Evolutionary conservation across 768 basidiomycete genomes (phyloP), one percentile per base, ranked within the genome.

Genomic region (Psilocybe cyanescens): DNA sequence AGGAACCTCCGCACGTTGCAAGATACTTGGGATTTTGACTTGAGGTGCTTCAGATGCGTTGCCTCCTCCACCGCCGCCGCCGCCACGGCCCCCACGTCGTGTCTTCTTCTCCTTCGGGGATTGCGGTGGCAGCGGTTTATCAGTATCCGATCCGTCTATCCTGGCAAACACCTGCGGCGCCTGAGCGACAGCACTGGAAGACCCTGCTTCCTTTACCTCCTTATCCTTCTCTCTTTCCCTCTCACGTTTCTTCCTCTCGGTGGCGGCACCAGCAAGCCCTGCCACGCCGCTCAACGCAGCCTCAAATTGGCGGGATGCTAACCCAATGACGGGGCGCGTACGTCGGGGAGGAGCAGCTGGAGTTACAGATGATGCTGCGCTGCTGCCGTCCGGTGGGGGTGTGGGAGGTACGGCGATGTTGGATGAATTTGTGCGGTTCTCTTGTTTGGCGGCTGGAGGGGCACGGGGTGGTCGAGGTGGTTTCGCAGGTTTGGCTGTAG

Each of bases 301-400:
- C 65, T 91, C 89, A 55, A 92, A 88, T 12, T 91, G 88, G 11
- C 90, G 80, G 3, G 85, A 86, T 0, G 80, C 87, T 7, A 89
- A 69, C 0, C 89, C 88, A 33, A 91, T 74, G 8, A 88, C 78
- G 1, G 88, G 88, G 5, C 89, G 83, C 4, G 72, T 64, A 33
- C 85, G 80, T 24, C 84, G 81, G 2, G 78, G 56, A 11, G 70
- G 68, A n/a, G 64, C 46, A 16, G 68, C 58, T 12, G 65, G 31
- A n/a, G 67, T 59, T 35, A 35, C 33, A 2, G 0, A 63, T 58
- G 33, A 63, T 52, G 1, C 65, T 61, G 39, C 2, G 73, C 39
- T 31, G 65, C 11, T 1, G 1, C 61, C 48, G 1, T 57, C 55
- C 11, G 57, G 39, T 7, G 62, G 29, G 30, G 63, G 52, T 41